Conservation (phyloP, 176 grass and related monocot genomes). For the Alloteropsis semialata region DNA sequence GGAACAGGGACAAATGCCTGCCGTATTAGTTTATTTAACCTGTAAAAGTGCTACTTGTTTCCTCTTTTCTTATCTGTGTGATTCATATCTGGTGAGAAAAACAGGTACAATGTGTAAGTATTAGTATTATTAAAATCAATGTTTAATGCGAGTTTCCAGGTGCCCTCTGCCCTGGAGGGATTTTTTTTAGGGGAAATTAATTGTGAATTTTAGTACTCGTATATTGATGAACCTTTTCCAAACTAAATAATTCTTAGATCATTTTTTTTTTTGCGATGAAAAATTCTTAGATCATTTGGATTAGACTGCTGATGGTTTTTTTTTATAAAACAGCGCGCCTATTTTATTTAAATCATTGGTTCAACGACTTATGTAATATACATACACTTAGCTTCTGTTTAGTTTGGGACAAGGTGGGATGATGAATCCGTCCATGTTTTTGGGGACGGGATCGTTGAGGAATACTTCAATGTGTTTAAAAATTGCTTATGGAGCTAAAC, state of each 20-base stretch:
- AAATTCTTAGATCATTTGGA: too few relatives aligned
- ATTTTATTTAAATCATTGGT: neutral
- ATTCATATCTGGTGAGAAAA: neutral
- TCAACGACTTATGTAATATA: neutral
- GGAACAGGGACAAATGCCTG: too few relatives aligned
- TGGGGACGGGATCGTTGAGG: too few relatives aligned
- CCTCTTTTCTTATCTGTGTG: too few relatives aligned
- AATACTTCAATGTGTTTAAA: neutral
- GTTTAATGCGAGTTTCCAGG: neutral
- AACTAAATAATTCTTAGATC: neutral
- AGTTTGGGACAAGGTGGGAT: too few relatives aligned
- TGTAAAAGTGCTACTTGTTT: too few relatives aligned
- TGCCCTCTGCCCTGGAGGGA: neutral
- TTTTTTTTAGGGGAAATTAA: neutral
- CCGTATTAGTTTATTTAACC: too few relatives aligned
- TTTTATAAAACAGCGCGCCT: neutral
- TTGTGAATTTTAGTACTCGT: neutral
- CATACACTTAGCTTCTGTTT: too few relatives aligned
- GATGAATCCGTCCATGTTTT: too few relatives aligned
- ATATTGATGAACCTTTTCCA: neutral
- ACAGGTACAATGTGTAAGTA: neutral
- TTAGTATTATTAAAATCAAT: neutral
- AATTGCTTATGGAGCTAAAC: neutral
- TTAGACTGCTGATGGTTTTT: neutral
- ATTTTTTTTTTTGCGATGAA: too few relatives aligned